Evolutionary conservation across 129 eudicot species (phyloP).

Genomic region (Tagetes erecta): DNA sequence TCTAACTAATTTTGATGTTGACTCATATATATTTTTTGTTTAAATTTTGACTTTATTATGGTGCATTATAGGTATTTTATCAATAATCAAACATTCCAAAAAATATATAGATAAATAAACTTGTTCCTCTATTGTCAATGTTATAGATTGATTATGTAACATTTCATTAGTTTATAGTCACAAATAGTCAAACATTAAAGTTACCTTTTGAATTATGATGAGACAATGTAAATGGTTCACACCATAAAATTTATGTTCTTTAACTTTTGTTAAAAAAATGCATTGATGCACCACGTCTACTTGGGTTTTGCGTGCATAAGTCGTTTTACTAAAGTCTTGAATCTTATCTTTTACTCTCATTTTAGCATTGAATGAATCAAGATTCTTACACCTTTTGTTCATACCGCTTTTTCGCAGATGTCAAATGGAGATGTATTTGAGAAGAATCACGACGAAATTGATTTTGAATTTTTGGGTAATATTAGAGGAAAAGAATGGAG

Average conservation of each 20-base stretch:
- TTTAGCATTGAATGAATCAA: background rate
- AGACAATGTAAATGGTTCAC: background rate
- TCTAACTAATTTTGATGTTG: background rate
- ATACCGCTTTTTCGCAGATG: constrained; percentile 53
- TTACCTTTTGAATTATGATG: background rate
- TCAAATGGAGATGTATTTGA: constrained; percentile 87
- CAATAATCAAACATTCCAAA: background rate
- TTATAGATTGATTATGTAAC: background rate
- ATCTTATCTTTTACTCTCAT: background rate
- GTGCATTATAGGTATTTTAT: background rate
- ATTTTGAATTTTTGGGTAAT: constrained; percentile 93
- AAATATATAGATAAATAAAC: background rate
- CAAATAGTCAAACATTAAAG: constrained; percentile 2
- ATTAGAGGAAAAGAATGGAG: constrained; percentile 97
- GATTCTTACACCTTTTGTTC: background rate
- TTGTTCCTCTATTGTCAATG: background rate
- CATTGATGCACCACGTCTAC: background rate
- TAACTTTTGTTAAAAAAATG: background rate
- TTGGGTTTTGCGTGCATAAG: background rate
- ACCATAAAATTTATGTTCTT: background rate
- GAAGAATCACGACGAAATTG: constrained; percentile 84
- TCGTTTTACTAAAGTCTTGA: background rate
- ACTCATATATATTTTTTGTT: background rate
- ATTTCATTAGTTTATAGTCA: background rate
- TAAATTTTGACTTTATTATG: no score